phyloP scores from a whole-genome alignment of 805 yeast species.

The Peterozyma xylosa region DNA sequence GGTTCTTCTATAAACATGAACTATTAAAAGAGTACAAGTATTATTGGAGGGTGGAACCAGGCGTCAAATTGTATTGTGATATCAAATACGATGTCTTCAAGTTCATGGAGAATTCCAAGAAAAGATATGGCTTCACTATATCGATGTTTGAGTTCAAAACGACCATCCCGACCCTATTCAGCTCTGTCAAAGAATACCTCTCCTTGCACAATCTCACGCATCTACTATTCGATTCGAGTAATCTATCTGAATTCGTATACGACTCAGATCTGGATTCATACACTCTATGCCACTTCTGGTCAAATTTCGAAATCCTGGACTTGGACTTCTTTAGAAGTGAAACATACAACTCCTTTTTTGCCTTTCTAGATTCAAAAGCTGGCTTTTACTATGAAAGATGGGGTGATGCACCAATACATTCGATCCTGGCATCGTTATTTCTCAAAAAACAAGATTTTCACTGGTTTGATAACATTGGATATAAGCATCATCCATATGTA shows the following conservation, averaged over 20 bases:
- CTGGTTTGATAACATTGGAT: constrained; percentile 25
- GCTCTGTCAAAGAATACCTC: constrained; percentile 1
- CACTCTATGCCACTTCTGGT: constrained; percentile 79
- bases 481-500: constrained; percentile 24
- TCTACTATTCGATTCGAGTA: not conserved
- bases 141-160: constrained; percentile 55
- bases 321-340: constrained; percentile 55
- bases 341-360: constrained; percentile 52
- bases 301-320: constrained; percentile 70
- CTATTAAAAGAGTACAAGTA: constrained; percentile 51
- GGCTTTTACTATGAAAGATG: constrained; percentile 85
- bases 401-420: constrained; percentile 69
- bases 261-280: constrained; percentile 21
- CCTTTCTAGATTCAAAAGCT: constrained; percentile 57
- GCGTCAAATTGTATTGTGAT: constrained; percentile 53
- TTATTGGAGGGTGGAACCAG: constrained; percentile 77
- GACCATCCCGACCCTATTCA: constrained; percentile 42
- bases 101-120: constrained; percentile 42
- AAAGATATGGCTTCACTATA: constrained; percentile 60
- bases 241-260: constrained; percentile 3
- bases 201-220: not conserved
- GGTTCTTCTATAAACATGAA: constrained; percentile 52
- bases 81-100: constrained; percentile 55
- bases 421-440: constrained; percentile 33
- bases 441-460: constrained; percentile 17